Evolutionary conservation across 352 stramenopile genomes (phyloP), one percentile per base, ranked within the genome.

Genomic region (Phytophthora lateralis): DNA sequence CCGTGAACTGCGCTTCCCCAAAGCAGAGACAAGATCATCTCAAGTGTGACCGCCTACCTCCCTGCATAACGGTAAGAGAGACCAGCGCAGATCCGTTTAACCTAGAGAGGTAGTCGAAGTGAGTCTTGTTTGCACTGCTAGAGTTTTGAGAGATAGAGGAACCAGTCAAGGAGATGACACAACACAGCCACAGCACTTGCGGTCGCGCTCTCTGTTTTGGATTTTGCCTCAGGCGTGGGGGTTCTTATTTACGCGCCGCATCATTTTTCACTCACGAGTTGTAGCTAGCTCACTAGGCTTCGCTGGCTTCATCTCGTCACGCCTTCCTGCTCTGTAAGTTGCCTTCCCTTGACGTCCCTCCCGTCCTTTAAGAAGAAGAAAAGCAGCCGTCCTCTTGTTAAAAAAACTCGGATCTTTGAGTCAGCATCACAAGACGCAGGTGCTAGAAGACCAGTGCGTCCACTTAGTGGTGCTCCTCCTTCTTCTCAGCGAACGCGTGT

Each of bases 401-500:
- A 18, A 44, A 48, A 48, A 30, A n/a, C 42, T 34, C 12, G 10
- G 17, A 29, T 47, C 21, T 14, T 27, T 17, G 27, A 17, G 12
- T 48, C 17, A 56, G 53, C 46, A 61, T 2, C 27, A 48, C 26
- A n/a, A 41, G n/a, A 39, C 12, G 38, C 56, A 55, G 41, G 32
- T 15, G 39, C 46, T 51, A 26, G 24, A 72, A 47, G 53, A 59
- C 35, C n/a, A 46, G 9, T 17, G 44, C 24, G 29, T 59, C 39
- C 50, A 61, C 24, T 76, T 89, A 87, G 69, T 89, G 76, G 65
- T 89, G 75, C 73, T 84, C 74, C 39, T 85, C 75, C 48, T 69
- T 69, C 62, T 73, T 75, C 55, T 81, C 73, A 18, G 75, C 78
- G 60, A 74, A 64, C 29, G 69, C 73, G 71, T 84, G 78, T 72